A percentile compares a stretch with the other conserved stretches of the same genome.
These are phyloP conservation scores for Gloeostereum incarnatum DNA, from an alignment of 768 basidiomycete species.

Conservation along the genomic window DNA sequence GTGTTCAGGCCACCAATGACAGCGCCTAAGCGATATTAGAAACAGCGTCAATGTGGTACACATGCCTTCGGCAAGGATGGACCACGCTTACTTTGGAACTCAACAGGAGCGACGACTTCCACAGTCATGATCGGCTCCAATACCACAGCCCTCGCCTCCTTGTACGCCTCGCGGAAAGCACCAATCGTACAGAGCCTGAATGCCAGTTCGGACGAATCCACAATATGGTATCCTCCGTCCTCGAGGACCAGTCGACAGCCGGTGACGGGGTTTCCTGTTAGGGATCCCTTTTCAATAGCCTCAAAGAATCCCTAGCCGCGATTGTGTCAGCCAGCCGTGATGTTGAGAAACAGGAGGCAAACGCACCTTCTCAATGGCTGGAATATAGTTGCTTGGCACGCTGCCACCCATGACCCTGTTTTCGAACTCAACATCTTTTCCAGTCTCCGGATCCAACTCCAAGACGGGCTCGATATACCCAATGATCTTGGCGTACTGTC, in stretches of 20 bases:
- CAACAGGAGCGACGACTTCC: slow-evolving; percentile 90
- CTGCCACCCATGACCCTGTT: slow-evolving; percentile 87
- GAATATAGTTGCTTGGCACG: slow-evolving; percentile 87
- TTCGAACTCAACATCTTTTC: slow-evolving; percentile 79
- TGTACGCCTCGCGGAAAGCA: slow-evolving; percentile 88
- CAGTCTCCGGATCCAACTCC: slow-evolving; percentile 60
- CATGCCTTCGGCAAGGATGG: background rate
- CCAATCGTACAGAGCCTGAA: slow-evolving; percentile 88
- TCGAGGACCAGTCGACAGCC: slow-evolving; percentile 82
- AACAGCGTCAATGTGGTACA: slow-evolving; percentile 1
- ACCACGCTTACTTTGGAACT: slow-evolving; percentile 73
- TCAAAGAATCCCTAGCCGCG: slow-evolving; percentile 79
- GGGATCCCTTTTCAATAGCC: slow-evolving; percentile 82
- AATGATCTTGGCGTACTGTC: slow-evolving; percentile 90
- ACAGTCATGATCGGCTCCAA: slow-evolving; percentile 99
- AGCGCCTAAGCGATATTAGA: slow-evolving; percentile 44
- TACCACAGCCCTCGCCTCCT: slow-evolving; percentile 67
- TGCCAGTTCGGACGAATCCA: slow-evolving; percentile 95
- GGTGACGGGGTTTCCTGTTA: slow-evolving; percentile 82
- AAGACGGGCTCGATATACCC: slow-evolving; percentile 92
- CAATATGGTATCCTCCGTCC: slow-evolving; percentile 88
- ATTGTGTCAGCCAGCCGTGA: background rate
- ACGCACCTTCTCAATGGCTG: slow-evolving; percentile 85
- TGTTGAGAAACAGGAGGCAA: background rate
- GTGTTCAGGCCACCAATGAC: slow-evolving; percentile 94